Conservation (phyloP, 2,329 filamentous ascomycete genomes). For the Venturia pyrina region DNA sequence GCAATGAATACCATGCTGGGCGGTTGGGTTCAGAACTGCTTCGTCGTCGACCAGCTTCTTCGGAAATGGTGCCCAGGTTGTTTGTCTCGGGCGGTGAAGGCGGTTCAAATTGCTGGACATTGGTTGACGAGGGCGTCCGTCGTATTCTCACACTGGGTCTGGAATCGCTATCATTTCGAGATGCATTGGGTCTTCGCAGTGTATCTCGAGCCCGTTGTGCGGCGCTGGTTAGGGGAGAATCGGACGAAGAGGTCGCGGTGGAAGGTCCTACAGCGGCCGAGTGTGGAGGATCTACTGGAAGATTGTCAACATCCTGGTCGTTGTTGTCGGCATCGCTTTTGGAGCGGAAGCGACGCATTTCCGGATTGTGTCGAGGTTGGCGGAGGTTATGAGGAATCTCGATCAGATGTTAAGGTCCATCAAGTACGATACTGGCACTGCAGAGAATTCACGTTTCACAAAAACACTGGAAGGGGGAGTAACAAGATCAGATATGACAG, state of each 20-base stretch:
- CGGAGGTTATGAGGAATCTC: background rate
- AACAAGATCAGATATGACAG: conserved; percentile 4
- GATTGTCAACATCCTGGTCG: background rate
- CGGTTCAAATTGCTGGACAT: background rate
- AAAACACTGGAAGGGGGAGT: background rate
- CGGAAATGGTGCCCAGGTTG: background rate
- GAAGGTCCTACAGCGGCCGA: background rate
- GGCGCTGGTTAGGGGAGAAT: background rate
- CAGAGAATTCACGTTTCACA: background rate
- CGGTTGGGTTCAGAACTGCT: conserved; percentile 15
- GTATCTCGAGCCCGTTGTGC: background rate
- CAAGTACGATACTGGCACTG: background rate
- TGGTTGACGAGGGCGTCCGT: conserved; percentile 6
- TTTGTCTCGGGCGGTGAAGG: background rate
- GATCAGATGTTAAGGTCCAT: background rate
- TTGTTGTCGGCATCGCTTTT: background rate
- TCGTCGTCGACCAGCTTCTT: conserved; percentile 11
- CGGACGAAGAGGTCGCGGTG: background rate
- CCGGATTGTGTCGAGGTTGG: background rate
- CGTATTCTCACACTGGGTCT: conserved; percentile 8
- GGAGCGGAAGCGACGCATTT: background rate
- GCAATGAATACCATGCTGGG: conserved; percentile 9
- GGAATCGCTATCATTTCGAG: background rate
- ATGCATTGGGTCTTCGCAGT: background rate
- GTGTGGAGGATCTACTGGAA: background rate